Conservation (phyloP, 345 rosid genomes). For the Brassica incana region DNA sequence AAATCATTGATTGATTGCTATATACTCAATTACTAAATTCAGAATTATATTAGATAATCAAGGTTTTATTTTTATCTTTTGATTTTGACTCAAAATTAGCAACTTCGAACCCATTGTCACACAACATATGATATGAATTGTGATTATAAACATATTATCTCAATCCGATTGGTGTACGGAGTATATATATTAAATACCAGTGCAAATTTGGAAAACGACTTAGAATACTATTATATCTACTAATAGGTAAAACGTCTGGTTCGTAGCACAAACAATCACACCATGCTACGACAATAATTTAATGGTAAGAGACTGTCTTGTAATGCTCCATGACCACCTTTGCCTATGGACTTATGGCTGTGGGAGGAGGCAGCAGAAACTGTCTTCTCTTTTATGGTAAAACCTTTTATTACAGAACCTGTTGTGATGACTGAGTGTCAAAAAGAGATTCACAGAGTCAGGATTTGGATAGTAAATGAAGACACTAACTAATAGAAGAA, state of each 20-base stretch:
- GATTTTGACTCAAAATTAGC: neutral
- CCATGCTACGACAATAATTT: neutral
- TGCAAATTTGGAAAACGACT: neutral
- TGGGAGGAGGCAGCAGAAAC: neutral
- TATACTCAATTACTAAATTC: neutral
- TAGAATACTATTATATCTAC: neutral
- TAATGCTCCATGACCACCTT: constrained; percentile 2
- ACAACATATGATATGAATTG: neutral
- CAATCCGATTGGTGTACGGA: neutral
- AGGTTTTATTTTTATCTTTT: neutral
- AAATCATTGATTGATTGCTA: constrained; percentile 8
- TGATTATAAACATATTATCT: neutral
- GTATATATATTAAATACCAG: neutral
- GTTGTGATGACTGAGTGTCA: neutral
- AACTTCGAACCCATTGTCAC: neutral
- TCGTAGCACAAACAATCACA: constrained; percentile 10
- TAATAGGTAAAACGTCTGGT: neutral
- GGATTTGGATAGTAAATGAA: neutral
- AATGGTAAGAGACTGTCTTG: constrained; percentile 1
- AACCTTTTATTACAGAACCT: constrained; percentile 3
- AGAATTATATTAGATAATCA: neutral
- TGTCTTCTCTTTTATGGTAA: neutral
- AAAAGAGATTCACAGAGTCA: neutral
- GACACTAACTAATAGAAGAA: neutral
- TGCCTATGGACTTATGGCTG: no score